Percentiles rank a stretch among this genome's conserved stretches.
Evolutionary conservation across 495 filamentous ascomycete species (phyloP).

Genomic region (Thermochaetoides thermophila): DNA sequence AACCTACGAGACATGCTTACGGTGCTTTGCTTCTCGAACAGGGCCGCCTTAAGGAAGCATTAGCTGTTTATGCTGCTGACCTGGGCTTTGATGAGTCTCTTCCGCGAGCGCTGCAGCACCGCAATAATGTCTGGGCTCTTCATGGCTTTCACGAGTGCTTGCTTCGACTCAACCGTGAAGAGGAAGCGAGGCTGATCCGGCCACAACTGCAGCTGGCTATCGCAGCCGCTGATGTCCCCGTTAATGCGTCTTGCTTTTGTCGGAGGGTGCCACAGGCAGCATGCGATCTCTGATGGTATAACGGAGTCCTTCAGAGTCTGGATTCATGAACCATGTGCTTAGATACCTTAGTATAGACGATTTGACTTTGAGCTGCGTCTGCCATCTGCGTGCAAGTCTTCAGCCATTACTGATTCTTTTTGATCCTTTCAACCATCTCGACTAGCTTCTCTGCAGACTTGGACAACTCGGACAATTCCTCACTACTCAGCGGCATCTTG

Average conservation of each 20-base stretch:
- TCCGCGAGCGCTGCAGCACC: slow-evolving; percentile 43
- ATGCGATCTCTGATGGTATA: too few relatives aligned
- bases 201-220: slow-evolving; percentile 34
- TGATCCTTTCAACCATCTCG: slow-evolving; percentile 13
- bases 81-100: slow-evolving; percentile 41
- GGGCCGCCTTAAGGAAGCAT: slow-evolving; percentile 37
- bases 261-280: slow-evolving; percentile 16
- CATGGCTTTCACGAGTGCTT: slow-evolving; percentile 54
- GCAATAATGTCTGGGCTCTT: slow-evolving; percentile 54
- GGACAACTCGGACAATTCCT: slow-evolving; percentile 14
- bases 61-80: slow-evolving; percentile 43
- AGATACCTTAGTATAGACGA: too few relatives aligned
- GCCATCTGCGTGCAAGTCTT: too few relatives aligned
- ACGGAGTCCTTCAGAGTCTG: too few relatives aligned
- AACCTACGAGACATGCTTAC: slow-evolving; percentile 49
- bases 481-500: slow-evolving; percentile 13
- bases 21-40: slow-evolving; percentile 51
- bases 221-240: slow-evolving; percentile 42
- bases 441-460: slow-evolving; percentile 16
- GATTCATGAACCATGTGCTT: background rate
- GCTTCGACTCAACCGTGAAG: slow-evolving; percentile 28
- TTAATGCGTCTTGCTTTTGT: slow-evolving; percentile 49
- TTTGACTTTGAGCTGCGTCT: too few relatives aligned
- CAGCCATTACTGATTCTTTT: too few relatives aligned
- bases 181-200: slow-evolving; percentile 35